Conservation (phyloP, 176 grass and related monocot species). For the Oryza meyeriana region DNA sequence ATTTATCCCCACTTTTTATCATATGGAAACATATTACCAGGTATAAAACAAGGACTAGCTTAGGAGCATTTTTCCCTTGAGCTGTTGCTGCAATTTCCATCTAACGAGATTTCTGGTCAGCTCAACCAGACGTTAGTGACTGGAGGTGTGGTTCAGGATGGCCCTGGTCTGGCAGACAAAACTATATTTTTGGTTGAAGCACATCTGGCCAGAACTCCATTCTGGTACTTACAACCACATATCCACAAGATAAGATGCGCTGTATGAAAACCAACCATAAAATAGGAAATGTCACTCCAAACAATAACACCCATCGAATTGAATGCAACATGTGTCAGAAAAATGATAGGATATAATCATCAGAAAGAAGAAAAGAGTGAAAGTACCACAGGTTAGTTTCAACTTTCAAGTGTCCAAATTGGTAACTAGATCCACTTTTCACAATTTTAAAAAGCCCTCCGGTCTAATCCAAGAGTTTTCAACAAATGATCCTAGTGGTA, state of each 20-base stretch:
- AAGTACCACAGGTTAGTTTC: background rate
- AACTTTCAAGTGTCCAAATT: background rate
- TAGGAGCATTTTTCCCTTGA: background rate
- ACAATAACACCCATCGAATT: background rate
- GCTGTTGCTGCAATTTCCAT: constrained; percentile 4
- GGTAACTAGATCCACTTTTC: background rate
- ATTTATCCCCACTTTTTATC: background rate
- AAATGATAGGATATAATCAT: background rate
- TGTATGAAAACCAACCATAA: constrained; percentile 8
- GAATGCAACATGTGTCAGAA: background rate
- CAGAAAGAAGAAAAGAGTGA: background rate
- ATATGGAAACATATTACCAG: constrained; percentile 4
- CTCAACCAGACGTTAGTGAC: background rate
- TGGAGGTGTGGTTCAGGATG: constrained; percentile 10
- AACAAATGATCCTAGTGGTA: constrained; percentile 9
- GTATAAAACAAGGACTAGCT: constrained; percentile 3
- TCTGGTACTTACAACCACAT: constrained; percentile 21
- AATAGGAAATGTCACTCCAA: background rate
- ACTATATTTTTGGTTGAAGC: constrained; percentile 29
- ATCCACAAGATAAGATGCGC: constrained; percentile 11
- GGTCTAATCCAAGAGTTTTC: background rate
- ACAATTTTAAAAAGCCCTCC: background rate
- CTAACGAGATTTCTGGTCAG: background rate
- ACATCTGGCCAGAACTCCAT: constrained; percentile 15
- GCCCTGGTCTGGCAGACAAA: constrained; percentile 23